Base-by-base conservation (phyloP, 805 yeast species). In the Candida vaughaniae region DNA sequence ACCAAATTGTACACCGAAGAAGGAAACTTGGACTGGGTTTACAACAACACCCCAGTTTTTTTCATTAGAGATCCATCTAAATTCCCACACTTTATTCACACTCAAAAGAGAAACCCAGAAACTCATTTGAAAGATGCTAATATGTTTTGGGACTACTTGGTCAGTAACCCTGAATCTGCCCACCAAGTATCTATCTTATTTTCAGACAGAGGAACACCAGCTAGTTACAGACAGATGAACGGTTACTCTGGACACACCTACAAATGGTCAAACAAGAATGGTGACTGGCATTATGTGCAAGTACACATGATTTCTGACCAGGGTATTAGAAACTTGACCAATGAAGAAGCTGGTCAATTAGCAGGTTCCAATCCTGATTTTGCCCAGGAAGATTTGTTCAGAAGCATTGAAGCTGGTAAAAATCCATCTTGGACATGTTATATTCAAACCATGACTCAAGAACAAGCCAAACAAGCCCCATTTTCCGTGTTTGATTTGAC, bases 401-500 rank as follows among this genome's bases (percentile, higher is more conserved):
- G 81, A 47, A 71, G 84, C 45, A 88, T 88, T 59, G 88, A 82
- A 52, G 73, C 74, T 42, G 93, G 91, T 38, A 83, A 86, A 43
- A 58, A 51, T 54, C 96, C 96, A 47, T 73, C 86, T 2, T 88
- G 96, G 95, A 85, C 90, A 25, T 78, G 77, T 45, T 86, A 83
- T 64, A 65, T 88, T 36, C 96, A 88, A 70, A 76, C 86, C 30
- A 88, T 88, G 95, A 84, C 95, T 23, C 77, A 77, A 43, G 85
- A 79, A 51, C 80, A 88, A 64, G 88, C 95, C 42, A 75, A 82
- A 62, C 64, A 78, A 43, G 76, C 77, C 33, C 82, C 83, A 56
- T 87, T 84, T 66, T 83, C 91, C 5, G 90, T 89, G 30, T 87
- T 85, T 58, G 96, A 88, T 64, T 73, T 88, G 61, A 88, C 96